Conservation (phyloP, 2,329 filamentous ascomycete species). For the Penicillium brasilianum region DNA sequence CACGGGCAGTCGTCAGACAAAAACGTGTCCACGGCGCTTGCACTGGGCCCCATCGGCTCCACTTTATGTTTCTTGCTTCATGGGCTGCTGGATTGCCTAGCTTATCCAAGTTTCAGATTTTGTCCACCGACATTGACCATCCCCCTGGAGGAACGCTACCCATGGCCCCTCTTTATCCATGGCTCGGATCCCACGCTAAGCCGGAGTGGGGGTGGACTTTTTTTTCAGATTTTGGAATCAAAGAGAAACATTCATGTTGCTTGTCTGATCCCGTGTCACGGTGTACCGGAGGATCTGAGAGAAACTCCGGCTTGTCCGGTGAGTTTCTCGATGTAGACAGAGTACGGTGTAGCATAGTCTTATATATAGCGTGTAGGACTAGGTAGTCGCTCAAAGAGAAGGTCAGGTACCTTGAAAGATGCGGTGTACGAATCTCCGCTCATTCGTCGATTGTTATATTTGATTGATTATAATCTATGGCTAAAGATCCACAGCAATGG, state of each 20-base stretch:
- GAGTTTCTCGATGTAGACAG: not conserved
- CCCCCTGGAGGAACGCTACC: constrained; percentile 12
- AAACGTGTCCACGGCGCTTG: constrained; percentile 26
- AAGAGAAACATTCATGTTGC: not conserved
- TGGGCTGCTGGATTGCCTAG: constrained; percentile 11
- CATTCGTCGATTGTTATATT: not conserved
- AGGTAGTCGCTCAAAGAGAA: not conserved
- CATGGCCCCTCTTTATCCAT: constrained; percentile 10
- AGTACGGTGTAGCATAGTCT: too few species aligned
- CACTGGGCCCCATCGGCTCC: constrained; percentile 13
- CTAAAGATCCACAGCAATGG: not conserved
- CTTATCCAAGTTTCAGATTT: constrained; percentile 27
- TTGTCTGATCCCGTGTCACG: not conserved
- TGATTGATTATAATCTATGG: not conserved
- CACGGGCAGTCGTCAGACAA: constrained; percentile 22
- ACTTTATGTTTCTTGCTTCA: constrained; percentile 15
- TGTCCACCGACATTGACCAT: constrained; percentile 14
- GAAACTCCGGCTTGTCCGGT: not conserved
- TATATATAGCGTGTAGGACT: not conserved
- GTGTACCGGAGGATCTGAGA: not conserved
- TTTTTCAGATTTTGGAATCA: not conserved
- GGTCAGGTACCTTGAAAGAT: not conserved
- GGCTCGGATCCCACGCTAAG: constrained; percentile 4
- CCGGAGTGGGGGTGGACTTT: constrained; percentile 1
- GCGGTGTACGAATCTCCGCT: constrained; percentile 1